These are phyloP conservation scores for Rosellinia necatrix DNA, from an alignment of 2,329 filamentous ascomycete genomes.

Conservation along the genomic window DNA sequence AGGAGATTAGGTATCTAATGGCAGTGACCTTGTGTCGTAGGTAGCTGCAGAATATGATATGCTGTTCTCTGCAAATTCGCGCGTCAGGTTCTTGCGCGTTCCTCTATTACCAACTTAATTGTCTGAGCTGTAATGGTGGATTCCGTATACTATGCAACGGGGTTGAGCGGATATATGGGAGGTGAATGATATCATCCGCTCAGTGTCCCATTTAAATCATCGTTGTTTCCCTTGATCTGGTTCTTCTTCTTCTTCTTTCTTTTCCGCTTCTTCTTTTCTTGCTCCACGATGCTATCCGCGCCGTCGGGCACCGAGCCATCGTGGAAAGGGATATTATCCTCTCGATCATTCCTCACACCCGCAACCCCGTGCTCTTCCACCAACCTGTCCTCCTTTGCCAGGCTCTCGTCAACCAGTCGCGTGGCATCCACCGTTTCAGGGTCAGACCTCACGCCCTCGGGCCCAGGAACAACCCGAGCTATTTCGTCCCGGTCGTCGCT, in stretches of 20 bases:
- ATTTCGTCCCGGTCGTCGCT: too few relatives aligned
- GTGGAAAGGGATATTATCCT: neutral
- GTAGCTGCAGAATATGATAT: slow-evolving; percentile 3
- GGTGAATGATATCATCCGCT: neutral
- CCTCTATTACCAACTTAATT: neutral
- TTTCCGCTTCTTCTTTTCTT: slow-evolving; percentile 36
- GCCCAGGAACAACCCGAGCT: neutral
- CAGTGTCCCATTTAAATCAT: slow-evolving; percentile 4
- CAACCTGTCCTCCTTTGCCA: neutral
- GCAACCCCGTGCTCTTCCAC: neutral
- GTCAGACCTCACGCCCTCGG: neutral
- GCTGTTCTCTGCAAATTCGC: neutral
- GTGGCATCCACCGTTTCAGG: neutral
- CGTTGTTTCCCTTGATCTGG: too few relatives aligned
- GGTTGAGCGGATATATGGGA: neutral
- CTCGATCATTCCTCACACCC: neutral
- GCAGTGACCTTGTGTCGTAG: neutral
- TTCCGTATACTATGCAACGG: neutral
- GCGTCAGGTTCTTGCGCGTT: too few relatives aligned
- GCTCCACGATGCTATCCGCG: slow-evolving; percentile 2
- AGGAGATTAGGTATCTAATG: slow-evolving; percentile 3
- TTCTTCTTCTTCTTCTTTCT: slow-evolving; percentile 39
- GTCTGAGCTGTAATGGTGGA: neutral
- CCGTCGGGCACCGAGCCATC: neutral
- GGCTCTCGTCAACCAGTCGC: neutral